phyloP scores from a whole-genome alignment of 1,284 basidiomycete species.

The Sporisorium graminicola region DNA sequence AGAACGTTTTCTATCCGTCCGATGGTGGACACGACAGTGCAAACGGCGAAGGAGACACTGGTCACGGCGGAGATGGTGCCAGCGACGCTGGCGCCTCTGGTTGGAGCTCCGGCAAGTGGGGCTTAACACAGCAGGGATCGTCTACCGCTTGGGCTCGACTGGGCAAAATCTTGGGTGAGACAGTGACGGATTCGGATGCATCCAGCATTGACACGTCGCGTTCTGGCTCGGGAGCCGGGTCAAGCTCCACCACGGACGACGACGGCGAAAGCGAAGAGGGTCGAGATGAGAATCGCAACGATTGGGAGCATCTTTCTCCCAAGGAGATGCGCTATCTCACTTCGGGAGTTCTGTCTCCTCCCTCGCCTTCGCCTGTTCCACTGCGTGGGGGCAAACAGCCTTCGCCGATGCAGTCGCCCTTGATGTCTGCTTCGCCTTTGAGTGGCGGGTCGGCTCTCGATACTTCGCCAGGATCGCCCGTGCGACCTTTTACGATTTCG shows the following conservation, averaged over 20 bases:
- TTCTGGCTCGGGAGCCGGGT: neutral
- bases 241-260: constrained; percentile 17
- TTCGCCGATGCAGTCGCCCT: constrained; percentile 35
- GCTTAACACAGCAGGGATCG: constrained; percentile 55
- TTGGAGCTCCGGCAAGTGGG: constrained; percentile 61
- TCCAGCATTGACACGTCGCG: constrained; percentile 20
- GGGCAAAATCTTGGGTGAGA: constrained; percentile 62
- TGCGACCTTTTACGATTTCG: constrained; percentile 38
- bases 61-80: constrained; percentile 11
- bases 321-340: constrained; percentile 64
- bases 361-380: constrained; percentile 42
- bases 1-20: constrained; percentile 44
- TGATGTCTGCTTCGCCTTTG: constrained; percentile 4
- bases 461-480: constrained; percentile 29
- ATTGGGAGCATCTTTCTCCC: constrained; percentile 67
- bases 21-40: constrained; percentile 11
- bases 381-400: constrained; percentile 31
- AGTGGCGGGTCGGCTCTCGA: constrained; percentile 30
- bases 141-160: constrained; percentile 63
- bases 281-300: constrained; percentile 57
- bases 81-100: constrained; percentile 27
- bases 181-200: constrained; percentile 20
- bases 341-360: constrained; percentile 37
- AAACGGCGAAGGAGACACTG: constrained; percentile 1
- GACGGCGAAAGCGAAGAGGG: constrained; percentile 20